Percentiles rank a stretch among this genome's conserved stretches.
These are phyloP conservation scores for Fennellomyces sp. DNA, from an alignment of 371 early-diverging fungal species.

Conservation along the genomic window DNA sequence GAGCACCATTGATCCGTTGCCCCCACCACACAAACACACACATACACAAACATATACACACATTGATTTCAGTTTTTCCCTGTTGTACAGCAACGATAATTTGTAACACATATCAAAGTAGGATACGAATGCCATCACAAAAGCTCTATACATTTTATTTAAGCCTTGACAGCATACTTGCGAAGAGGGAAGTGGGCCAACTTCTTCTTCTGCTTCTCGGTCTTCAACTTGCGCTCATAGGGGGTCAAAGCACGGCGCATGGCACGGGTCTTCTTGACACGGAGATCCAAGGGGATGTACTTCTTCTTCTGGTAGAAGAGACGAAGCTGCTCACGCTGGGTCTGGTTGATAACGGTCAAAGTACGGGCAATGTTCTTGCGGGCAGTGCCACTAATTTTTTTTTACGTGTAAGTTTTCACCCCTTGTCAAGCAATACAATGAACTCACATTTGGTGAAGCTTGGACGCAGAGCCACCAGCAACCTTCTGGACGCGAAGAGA, in stretches of 20 bases:
- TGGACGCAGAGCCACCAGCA: constrained; percentile 72
- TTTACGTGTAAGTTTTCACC: neutral
- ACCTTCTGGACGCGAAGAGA: constrained; percentile 91
- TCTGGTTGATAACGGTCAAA: constrained; percentile 91
- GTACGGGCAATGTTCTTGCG: constrained; percentile 94
- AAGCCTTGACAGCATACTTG: constrained; percentile 86
- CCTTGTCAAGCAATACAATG: neutral
- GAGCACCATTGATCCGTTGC: neutral
- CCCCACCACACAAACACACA: neutral
- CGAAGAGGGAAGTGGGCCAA: constrained; percentile 83
- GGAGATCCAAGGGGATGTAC: constrained; percentile 91
- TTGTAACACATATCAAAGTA: too few species aligned
- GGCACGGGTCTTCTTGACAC: constrained; percentile 96
- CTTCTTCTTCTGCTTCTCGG: constrained; percentile 82
- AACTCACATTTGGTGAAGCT: constrained; percentile 83
- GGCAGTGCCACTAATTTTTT: constrained; percentile 60
- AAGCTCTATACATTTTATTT: constrained; percentile 27
- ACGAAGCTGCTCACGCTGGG: constrained; percentile 82
- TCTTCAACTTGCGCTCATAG: constrained; percentile 70
- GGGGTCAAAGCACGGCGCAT: constrained; percentile 92
- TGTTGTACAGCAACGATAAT: too few species aligned
- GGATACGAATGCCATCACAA: neutral
- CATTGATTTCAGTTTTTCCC: neutral
- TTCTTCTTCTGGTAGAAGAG: constrained; percentile 89
- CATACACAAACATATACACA: neutral